Conservation (phyloP, 495 filamentous ascomycete species). For the Penicillium pulvis region DNA sequence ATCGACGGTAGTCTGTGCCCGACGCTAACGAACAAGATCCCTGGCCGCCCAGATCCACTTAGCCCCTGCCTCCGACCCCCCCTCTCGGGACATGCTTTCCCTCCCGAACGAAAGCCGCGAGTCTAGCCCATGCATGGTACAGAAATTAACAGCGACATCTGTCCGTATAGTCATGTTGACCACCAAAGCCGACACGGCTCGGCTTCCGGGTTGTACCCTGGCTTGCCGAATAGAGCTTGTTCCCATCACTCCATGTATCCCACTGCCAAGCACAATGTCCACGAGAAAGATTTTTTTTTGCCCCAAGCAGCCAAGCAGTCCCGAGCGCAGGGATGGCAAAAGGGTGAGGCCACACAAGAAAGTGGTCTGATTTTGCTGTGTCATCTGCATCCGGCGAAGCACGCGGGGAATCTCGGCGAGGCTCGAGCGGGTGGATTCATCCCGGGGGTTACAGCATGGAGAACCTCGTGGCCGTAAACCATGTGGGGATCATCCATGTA, state of each 20-base stretch:
- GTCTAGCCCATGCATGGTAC: background rate
- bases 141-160: background rate
- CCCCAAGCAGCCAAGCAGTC: background rate
- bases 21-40: background rate
- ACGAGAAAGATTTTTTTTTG: background rate
- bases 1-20: background rate
- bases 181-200: conserved; percentile 8
- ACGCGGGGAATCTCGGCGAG: conserved; percentile 8
- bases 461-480: conserved; percentile 16
- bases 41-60: conserved; percentile 1
- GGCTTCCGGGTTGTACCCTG: conserved; percentile 1
- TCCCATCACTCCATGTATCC: background rate
- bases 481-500: conserved; percentile 22
- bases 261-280: background rate
- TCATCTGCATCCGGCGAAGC: conserved; percentile 12
- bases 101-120: conserved; percentile 1
- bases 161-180: background rate
- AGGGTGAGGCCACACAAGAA: background rate
- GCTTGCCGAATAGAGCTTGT: background rate
- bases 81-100: conserved; percentile 12
- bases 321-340: conserved; percentile 7
- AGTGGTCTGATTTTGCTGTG: background rate
- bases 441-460: conserved; percentile 11
- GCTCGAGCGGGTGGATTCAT: conserved; percentile 9
- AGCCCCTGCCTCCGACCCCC: background rate